A percentile compares a stretch with the other conserved stretches of the same genome.
These are phyloP conservation scores for Corchorus olitorius DNA, from an alignment of 345 rosid species.

Conservation along the genomic window DNA sequence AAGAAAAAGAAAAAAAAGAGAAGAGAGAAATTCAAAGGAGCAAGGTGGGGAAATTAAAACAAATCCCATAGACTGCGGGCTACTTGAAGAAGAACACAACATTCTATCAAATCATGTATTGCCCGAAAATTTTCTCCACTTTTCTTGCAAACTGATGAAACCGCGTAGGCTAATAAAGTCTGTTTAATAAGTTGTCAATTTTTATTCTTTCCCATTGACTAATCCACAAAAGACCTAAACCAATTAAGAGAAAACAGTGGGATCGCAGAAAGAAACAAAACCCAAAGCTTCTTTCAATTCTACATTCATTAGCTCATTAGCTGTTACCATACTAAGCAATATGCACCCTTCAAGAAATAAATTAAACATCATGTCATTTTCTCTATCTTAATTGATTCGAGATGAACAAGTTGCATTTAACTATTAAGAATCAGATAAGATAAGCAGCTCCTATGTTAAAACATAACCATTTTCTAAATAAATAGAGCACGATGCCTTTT, in stretches of 20 bases:
- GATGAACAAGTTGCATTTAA: too few species aligned
- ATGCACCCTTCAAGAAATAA: too few species aligned
- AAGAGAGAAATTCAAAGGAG: constrained; percentile 26
- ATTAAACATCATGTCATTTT: too few species aligned
- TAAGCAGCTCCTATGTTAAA: too few species aligned
- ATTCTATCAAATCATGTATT: constrained; percentile 28
- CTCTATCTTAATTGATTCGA: too few species aligned
- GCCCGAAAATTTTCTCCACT: background rate
- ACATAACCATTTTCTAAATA: too few species aligned
- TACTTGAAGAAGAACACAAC: background rate
- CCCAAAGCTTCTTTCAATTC: too few species aligned
- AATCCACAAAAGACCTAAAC: background rate
- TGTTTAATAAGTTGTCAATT: background rate
- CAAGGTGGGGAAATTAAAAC: constrained; percentile 27
- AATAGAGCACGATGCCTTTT: too few species aligned
- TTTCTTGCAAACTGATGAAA: constrained; percentile 26
- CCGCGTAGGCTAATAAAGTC: constrained; percentile 34
- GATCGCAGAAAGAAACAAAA: too few species aligned
- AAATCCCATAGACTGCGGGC: constrained; percentile 50
- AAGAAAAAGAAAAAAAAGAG: background rate
- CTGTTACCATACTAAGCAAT: too few species aligned
- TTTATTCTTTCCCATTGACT: background rate
- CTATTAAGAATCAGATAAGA: too few species aligned
- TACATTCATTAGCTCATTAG: too few species aligned
- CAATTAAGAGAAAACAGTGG: background rate